Percentiles rank a stretch among this genome's conserved stretches.
Conservation (phyloP, 495 filamentous ascomycete genomes). For the Tuber microsphaerosporum region DNA sequence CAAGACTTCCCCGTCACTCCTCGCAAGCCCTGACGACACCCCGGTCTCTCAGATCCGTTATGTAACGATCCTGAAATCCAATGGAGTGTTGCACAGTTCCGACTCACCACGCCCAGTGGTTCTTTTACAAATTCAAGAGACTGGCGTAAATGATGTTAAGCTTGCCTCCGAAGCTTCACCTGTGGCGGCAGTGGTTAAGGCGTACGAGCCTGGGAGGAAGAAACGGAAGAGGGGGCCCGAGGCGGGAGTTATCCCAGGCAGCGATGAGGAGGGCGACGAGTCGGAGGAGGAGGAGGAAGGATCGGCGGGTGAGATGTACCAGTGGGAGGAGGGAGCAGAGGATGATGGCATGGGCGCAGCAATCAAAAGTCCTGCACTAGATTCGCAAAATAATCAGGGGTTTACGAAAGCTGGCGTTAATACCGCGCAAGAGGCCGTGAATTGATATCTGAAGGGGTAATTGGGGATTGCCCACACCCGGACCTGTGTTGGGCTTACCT, state of each 20-base stretch:
- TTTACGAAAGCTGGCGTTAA: not conserved
- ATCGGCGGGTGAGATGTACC: not conserved
- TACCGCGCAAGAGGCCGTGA: not conserved
- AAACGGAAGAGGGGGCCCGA: slow-evolving; percentile 34
- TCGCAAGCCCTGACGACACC: slow-evolving; percentile 12
- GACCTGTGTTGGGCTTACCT: not conserved
- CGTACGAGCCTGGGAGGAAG: not conserved
- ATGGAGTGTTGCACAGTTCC: slow-evolving; percentile 11
- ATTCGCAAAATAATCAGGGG: not conserved
- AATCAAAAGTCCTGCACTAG: not conserved
- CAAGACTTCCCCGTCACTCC: slow-evolving; percentile 11
- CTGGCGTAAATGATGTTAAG: slow-evolving; percentile 16
- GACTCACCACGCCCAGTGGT: slow-evolving; percentile 7
- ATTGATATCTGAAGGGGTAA: not conserved
- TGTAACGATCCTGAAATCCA: slow-evolving; percentile 20
- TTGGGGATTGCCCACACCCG: not conserved
- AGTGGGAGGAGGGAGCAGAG: not conserved
- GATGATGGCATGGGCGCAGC: not conserved
- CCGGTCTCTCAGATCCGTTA: slow-evolving; percentile 20
- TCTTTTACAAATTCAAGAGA: slow-evolving; percentile 17
- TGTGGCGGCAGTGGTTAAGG: not conserved
- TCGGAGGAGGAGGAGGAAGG: slow-evolving; percentile 20
- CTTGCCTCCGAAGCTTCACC: not conserved
- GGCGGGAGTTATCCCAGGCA: slow-evolving; percentile 23
- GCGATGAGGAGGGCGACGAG: slow-evolving; percentile 33